Percentiles rank a stretch among this genome's conserved stretches.
Conservation (phyloP, 345 rosid genomes). For the Gossypium mustelinum region DNA sequence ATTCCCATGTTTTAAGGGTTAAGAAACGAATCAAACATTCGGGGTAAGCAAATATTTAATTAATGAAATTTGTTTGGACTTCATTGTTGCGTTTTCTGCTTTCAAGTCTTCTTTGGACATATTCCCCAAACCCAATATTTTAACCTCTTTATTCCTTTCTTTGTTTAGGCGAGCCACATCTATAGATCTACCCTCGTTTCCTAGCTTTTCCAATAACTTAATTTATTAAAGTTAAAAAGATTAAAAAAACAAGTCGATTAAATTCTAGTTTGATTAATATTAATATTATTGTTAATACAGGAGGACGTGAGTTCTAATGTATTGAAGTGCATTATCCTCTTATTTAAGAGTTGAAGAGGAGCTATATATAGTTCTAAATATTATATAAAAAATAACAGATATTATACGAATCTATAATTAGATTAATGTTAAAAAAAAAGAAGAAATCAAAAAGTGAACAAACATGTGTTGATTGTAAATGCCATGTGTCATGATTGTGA, state of each 20-base stretch:
- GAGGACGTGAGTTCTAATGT: fast-evolving
- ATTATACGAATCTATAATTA: too few relatives aligned
- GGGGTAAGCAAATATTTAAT: neutral
- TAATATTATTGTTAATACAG: too few relatives aligned
- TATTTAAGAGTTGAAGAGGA: fast-evolving
- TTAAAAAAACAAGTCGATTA: fast-evolving
- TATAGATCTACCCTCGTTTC: too few relatives aligned
- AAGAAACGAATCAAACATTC: neutral
- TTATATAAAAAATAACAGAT: too few relatives aligned
- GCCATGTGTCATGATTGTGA: too few relatives aligned
- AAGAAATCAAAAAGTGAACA: too few relatives aligned
- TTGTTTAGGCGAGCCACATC: neutral
- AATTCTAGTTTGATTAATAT: too few relatives aligned
- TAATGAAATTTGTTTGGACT: neutral
- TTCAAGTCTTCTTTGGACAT: neutral
- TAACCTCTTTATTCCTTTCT: neutral
- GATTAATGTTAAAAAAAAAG: too few relatives aligned
- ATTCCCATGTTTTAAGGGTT: constrained; percentile 1
- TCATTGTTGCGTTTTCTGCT: neutral
- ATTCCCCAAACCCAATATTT: neutral
- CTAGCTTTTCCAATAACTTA: neutral
- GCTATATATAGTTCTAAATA: too few relatives aligned
- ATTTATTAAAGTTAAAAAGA: too few relatives aligned
- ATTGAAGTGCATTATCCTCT: fast-evolving
- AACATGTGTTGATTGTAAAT: too few relatives aligned